Percentiles rank a stretch among this genome's conserved stretches.
Conservation (phyloP, 2,329 filamentous ascomycete genomes). For the Aureobasidium sp. region DNA sequence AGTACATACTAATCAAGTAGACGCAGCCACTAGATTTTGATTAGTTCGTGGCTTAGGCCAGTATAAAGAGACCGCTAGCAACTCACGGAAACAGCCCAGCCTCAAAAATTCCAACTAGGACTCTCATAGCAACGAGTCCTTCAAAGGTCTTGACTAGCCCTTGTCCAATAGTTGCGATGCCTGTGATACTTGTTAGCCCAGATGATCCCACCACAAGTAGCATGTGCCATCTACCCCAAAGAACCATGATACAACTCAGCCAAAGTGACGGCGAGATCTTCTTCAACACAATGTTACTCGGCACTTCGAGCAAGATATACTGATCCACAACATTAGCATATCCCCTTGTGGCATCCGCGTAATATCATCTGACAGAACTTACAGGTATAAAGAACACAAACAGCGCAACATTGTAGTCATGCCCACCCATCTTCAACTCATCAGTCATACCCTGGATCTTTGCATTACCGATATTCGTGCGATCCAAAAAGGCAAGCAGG, state of each 20-base stretch:
- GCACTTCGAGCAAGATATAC: conserved; percentile 23
- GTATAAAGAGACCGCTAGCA: conserved; percentile 28
- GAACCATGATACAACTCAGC: conserved; percentile 29
- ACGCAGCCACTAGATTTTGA: conserved; percentile 18
- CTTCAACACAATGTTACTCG: conserved; percentile 28
- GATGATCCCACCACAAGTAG: not conserved
- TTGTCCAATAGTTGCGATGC: conserved; percentile 29
- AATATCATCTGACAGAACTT: not conserved
- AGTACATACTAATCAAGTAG: conserved; percentile 27
- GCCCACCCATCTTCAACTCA: conserved; percentile 29
- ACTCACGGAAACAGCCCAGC: conserved; percentile 29
- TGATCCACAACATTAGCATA: not conserved
- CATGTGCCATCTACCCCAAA: conserved; percentile 20
- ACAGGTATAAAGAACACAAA: conserved; percentile 28
- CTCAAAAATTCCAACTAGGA: conserved; percentile 29
- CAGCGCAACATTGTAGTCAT: conserved; percentile 31
- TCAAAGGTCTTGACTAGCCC: conserved; percentile 25
- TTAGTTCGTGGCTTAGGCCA: conserved; percentile 12
- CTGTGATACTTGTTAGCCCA: conserved; percentile 1
- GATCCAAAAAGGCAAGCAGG: conserved; percentile 37
- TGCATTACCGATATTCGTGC: conserved; percentile 34
- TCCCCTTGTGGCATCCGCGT: too few relatives aligned
- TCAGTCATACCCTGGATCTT: conserved; percentile 30
- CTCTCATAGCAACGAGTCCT: conserved; percentile 25
- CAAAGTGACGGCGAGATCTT: conserved; percentile 25